Evolutionary conservation across 2,329 filamentous ascomycete genomes (phyloP).

Genomic region (Mycosphaerella arachidis): DNA sequence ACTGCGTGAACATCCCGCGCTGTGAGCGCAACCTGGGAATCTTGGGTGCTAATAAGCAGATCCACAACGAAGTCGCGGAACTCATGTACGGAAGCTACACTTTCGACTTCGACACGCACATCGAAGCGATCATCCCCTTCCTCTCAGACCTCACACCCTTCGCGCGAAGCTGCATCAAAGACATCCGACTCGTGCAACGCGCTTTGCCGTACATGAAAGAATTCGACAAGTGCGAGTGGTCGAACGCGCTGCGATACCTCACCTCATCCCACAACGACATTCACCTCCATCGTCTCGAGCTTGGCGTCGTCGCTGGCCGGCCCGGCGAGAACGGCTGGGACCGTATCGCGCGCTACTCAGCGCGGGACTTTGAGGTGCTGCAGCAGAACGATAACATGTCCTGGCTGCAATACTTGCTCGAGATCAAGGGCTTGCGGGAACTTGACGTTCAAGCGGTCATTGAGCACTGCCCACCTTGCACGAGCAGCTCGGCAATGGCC

Average conservation of each 20-base stretch:
- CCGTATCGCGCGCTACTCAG: constrained; percentile 43
- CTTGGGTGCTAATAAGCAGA: constrained; percentile 35
- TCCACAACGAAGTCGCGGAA: constrained; percentile 54
- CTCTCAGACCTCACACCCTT: constrained; percentile 52
- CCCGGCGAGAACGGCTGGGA: constrained; percentile 48
- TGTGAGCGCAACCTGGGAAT: constrained; percentile 32
- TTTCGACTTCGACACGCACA: constrained; percentile 57
- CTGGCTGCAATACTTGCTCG: constrained; percentile 55
- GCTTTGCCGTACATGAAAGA: constrained; percentile 51
- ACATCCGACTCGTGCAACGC: constrained; percentile 54
- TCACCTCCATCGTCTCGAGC: constrained; percentile 37
- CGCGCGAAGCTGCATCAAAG: constrained; percentile 46
- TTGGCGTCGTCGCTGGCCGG: constrained; percentile 54
- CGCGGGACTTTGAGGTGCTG: constrained; percentile 45
- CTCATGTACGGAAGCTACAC: constrained; percentile 53
- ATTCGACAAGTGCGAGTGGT: constrained; percentile 55
- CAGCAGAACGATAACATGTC: constrained; percentile 49
- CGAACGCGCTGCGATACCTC: constrained; percentile 49
- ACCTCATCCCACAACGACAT: constrained; percentile 26
- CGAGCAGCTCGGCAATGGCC: constrained; percentile 50
- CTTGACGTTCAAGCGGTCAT: constrained; percentile 52
- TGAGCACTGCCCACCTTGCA: constrained; percentile 50
- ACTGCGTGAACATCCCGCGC: constrained; percentile 41
- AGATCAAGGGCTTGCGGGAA: constrained; percentile 46
- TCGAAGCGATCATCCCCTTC: constrained; percentile 59